phyloP scores from a whole-genome alignment of 495 filamentous ascomycete genomes.

The Neurospora africana region DNA sequence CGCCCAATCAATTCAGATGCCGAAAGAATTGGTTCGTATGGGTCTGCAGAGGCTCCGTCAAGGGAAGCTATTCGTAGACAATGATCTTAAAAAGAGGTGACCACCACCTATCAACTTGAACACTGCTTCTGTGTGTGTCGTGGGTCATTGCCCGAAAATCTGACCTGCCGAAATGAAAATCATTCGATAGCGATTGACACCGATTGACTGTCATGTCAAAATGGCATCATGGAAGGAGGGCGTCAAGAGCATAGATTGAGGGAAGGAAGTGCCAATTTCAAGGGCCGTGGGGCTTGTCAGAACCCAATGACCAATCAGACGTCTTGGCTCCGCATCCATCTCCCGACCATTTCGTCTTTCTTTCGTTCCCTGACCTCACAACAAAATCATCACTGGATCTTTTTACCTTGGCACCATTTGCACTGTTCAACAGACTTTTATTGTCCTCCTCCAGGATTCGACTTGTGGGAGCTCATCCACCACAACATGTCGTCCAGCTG shows the following conservation, averaged over 20 bases:
- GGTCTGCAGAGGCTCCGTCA: neutral
- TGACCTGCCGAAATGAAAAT: neutral
- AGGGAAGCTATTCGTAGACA: neutral
- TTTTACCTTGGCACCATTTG: neutral
- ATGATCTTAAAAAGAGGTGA: neutral
- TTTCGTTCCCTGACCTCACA: neutral
- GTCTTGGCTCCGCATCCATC: neutral
- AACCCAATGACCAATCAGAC: neutral
- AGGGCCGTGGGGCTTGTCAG: neutral
- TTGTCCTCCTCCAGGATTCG: neutral
- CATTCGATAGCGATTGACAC: neutral
- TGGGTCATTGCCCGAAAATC: neutral
- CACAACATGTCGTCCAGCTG: neutral
- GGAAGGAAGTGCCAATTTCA: neutral
- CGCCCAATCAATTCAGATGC: neutral
- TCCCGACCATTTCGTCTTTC: neutral
- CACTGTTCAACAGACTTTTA: neutral
- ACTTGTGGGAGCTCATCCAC: neutral
- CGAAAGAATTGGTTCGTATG: neutral
- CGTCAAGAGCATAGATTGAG: neutral
- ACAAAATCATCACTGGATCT: neutral
- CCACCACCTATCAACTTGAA: neutral
- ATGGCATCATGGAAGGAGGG: neutral
- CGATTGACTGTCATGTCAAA: neutral
- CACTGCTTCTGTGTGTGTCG: neutral